A percentile compares a stretch with the other conserved stretches of the same genome.
These are phyloP conservation scores for Aspergillus brasiliensis DNA, from an alignment of 2,329 filamentous ascomycete species.

Conservation along the genomic window DNA sequence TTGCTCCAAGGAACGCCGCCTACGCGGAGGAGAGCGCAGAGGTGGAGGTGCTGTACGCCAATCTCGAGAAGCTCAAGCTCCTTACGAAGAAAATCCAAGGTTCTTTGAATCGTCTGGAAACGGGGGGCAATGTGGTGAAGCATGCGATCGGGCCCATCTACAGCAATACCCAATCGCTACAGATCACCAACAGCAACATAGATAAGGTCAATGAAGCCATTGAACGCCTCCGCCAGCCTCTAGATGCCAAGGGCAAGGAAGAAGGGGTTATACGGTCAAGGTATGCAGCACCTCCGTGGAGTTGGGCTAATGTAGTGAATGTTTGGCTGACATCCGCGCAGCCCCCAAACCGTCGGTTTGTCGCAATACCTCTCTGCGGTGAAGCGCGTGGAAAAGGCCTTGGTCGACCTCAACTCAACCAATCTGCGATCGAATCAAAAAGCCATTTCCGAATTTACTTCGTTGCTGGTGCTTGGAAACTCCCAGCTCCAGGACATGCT, in stretches of 20 bases:
- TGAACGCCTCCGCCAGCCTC: slow-evolving; percentile 83
- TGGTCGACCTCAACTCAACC: slow-evolving; percentile 81
- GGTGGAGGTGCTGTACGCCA: slow-evolving; percentile 66
- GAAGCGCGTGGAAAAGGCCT: slow-evolving; percentile 83
- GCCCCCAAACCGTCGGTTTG: slow-evolving; percentile 79
- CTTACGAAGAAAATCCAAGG: slow-evolving; percentile 95
- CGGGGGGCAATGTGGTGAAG: slow-evolving; percentile 85
- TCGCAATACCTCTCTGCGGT: slow-evolving; percentile 85
- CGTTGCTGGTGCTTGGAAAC: slow-evolving; percentile 76
- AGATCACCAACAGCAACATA: slow-evolving; percentile 86
- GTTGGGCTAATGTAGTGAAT: background rate
- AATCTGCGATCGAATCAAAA: slow-evolving; percentile 91
- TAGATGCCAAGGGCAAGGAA: slow-evolving; percentile 87
- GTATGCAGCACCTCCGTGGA: slow-evolving; percentile 40
- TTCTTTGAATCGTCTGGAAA: slow-evolving; percentile 79
- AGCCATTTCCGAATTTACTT: slow-evolving; percentile 76
- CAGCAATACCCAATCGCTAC: slow-evolving; percentile 85
- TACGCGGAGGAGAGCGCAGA: slow-evolving; percentile 69
- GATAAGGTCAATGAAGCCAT: slow-evolving; percentile 85
- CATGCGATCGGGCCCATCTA: slow-evolving; percentile 92
- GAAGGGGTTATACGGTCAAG: slow-evolving; percentile 87
- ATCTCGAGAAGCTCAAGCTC: slow-evolving; percentile 87
- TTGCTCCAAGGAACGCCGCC: slow-evolving; percentile 57
- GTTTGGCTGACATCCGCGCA: slow-evolving; percentile 26
- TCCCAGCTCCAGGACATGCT: slow-evolving; percentile 84